Evolutionary conservation across 768 basidiomycete genomes (phyloP), one percentile per base, ranked within the genome.

Genomic region (Tylopilus plumbeoviolaceoides): DNA sequence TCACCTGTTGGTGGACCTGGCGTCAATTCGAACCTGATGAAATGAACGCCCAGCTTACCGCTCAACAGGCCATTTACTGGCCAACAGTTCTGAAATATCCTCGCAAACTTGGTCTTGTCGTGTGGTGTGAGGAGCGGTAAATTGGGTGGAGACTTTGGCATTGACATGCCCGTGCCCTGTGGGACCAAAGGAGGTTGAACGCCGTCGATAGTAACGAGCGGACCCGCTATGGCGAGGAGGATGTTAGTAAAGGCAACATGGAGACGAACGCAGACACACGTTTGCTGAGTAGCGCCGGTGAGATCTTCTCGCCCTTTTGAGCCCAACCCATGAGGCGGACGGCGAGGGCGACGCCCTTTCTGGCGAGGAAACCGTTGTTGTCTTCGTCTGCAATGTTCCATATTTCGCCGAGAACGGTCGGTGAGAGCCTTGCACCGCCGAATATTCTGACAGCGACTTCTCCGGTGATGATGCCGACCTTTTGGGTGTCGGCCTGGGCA

Each of bases 311-410:
- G 58, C 85, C 93, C 60, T 85, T 85, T 76, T 98, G 97, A 3
- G 93, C 89, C 78, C 89, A 90, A 5, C 89, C 93, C 56, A 99
- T 92, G 47, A 98, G 77, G 52, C 97, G 79, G n/a, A 95, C 76
- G 25, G 91, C 94, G 55, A 89, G 77, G 17, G 91, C 85, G 61
- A 93, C 90, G 41, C 90, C 89, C 65, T 91, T 94, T 59, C 81
- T 84, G 11, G 92, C 86, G 49, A 99, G 80, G 73, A 86, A 93
- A 2, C 97, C 97, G 55, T 90, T 90, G 75, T 98, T 95, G 30
- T 94, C 86, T 50, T 89, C 85, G 75, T 99, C 97, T 46, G 93
- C 86, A 53, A 98, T 73, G 54, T 76, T 81, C 95, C 97, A 99
- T 58, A 99, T 87, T 73, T 97, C 91, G 42, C 95, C 91, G 56